A percentile compares a stretch with the other conserved stretches of the same genome.
Conservation (phyloP, 2,329 filamentous ascomycete species). For the Phialophora tarda region DNA sequence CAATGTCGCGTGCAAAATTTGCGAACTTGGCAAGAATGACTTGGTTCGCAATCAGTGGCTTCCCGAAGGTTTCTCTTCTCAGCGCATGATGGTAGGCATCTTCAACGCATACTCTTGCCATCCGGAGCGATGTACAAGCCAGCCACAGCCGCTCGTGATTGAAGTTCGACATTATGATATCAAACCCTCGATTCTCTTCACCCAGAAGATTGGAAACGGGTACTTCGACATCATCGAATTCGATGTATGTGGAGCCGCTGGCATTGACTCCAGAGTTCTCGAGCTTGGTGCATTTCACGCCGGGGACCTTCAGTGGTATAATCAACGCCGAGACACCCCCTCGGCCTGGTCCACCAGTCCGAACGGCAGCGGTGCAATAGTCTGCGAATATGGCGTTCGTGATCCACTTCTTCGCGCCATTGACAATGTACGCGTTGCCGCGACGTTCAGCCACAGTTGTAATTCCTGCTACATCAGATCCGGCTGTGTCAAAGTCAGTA, state of each 20-base stretch:
- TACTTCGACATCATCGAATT: conserved; percentile 89
- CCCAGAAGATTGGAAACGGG: conserved; percentile 87
- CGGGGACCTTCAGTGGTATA: conserved; percentile 83
- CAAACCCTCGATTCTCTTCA: conserved; percentile 64
- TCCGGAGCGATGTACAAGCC: conserved; percentile 61
- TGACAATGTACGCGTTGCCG: conserved; percentile 65
- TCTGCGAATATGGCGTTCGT: conserved; percentile 98
- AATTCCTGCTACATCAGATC: conserved; percentile 69
- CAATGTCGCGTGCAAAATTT: conserved; percentile 60
- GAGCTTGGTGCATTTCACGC: conserved; percentile 96
- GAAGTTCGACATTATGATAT: conserved; percentile 50
- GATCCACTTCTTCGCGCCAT: conserved; percentile 99
- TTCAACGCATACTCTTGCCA: conserved; percentile 62
- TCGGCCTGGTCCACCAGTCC: conserved; percentile 73
- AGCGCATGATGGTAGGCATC: conserved; percentile 60
- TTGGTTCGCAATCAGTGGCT: conserved; percentile 61
- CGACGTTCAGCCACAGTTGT: conserved; percentile 63
- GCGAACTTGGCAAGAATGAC: conserved; percentile 63
- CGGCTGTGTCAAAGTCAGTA: conserved; percentile 47
- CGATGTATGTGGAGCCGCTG: conserved; percentile 66
- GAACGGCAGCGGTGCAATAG: conserved; percentile 90
- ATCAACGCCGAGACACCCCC: conserved; percentile 96
- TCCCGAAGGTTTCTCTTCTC: conserved; percentile 62
- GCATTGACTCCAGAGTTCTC: conserved; percentile 98
- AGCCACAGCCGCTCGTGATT: conserved; percentile 66